Evolutionary conservation across 371 early-diverging fungal species (phyloP), one percentile per base, ranked within the genome.

Genomic region (Mortierella sp.): DNA sequence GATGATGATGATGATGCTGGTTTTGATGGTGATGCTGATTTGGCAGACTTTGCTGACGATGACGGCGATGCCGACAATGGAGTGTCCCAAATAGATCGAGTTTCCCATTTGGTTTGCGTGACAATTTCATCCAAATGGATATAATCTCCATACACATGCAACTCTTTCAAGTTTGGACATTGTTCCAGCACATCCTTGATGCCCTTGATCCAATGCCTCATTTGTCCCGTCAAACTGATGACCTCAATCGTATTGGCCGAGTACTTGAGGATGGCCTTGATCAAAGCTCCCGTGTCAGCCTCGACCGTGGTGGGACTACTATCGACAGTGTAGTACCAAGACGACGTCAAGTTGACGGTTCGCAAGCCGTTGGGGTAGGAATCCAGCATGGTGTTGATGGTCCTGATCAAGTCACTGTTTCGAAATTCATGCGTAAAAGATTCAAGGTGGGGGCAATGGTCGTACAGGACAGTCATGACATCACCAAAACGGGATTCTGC

Each of bases 381-480:
- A 1, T 49, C 27, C 49, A 49, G 29, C 13, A 49, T 3, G 6
- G 14, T 25, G 28, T 5, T 4, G 8, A 27, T 14, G 10, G 16
- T 27, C 16, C 28, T 3, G 28, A 25, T 27, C 49, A 19, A 16
- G 16, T 34, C 27, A 27, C 43, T 21, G 27, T 41, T 22, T 17
- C 39, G 12, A 2, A 40, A 29, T 2, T 43, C 43, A 14, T 54
- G 54, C 9, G 16, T 13, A 27, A 57, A 57, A 2, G 58, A 44
- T 9, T 48, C 39, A 13, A 57, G 49, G 2, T 24, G 47, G 1
- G 58, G 58, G 25, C 58, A 57, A 27, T 27, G 22, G 24, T 48
- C 29, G 12, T 39, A 17, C 48, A 48, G 8, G 7, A 25, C n/a
- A 6, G 28, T 8, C 34, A 57, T 2, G 2, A 57, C 8, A 1